Percentiles rank a stretch among this genome's conserved stretches.
Conservation (phyloP, 2,329 filamentous ascomycete genomes). For the Emmonsia crescens region DNA sequence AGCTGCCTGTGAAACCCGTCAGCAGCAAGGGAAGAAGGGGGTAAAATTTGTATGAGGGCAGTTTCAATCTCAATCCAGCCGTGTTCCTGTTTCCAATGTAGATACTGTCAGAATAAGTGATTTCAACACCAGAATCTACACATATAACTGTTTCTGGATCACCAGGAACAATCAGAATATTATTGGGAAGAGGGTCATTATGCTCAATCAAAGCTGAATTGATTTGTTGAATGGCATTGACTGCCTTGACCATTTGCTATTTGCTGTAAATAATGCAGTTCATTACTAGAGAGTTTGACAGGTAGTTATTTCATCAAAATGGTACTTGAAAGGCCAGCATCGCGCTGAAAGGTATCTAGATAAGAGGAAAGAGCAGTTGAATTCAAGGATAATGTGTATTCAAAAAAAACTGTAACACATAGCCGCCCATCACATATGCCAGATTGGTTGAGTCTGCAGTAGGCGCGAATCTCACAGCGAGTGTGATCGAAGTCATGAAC, state of each 20-base stretch:
- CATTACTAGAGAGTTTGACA: constrained; percentile 10
- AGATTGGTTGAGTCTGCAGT: constrained; percentile 11
- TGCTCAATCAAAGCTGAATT: constrained; percentile 13
- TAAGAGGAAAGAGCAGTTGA: constrained; percentile 3
- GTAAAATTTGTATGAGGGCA: neutral
- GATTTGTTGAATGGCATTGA: constrained; percentile 10
- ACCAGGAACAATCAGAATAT: constrained; percentile 11
- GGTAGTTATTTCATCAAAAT: constrained; percentile 13
- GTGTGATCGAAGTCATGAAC: constrained; percentile 12
- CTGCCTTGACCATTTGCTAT: constrained; percentile 9
- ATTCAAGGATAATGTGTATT: constrained; percentile 8
- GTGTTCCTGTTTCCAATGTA: neutral
- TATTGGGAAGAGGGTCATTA: constrained; percentile 13
- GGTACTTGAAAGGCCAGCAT: constrained; percentile 5
- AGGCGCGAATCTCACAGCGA: constrained; percentile 12
- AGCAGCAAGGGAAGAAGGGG: constrained; percentile 3
- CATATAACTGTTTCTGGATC: constrained; percentile 8
- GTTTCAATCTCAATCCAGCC: neutral
- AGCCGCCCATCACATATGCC: constrained; percentile 9
- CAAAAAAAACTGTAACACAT: constrained; percentile 11
- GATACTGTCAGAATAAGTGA: neutral
- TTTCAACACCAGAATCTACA: constrained; percentile 8
- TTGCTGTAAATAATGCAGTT: constrained; percentile 11
- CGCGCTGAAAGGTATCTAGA: constrained; percentile 9
- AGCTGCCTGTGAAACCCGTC: constrained; percentile 7